Evolutionary conservation across 257 asterid species (phyloP).

Genomic region (Solanum sitiens): DNA sequence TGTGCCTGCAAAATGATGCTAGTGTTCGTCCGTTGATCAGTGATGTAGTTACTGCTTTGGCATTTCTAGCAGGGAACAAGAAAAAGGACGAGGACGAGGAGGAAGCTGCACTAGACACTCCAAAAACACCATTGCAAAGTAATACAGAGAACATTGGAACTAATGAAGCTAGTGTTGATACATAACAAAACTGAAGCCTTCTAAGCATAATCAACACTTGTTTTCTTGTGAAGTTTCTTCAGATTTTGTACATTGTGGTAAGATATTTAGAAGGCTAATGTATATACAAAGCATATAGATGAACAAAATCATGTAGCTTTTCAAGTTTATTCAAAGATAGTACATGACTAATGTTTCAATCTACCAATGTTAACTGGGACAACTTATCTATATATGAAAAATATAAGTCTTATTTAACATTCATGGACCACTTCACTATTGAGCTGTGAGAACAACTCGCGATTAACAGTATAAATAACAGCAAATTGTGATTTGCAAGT

Average conservation of each 20-base stretch:
- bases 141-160: neutral
- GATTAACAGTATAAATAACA: neutral
- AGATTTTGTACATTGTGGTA: neutral
- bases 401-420: neutral
- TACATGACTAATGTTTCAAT: neutral
- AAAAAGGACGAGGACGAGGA: conserved; percentile 2
- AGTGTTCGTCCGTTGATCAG: conserved; percentile 39
- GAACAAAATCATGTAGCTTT: neutral
- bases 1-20: conserved; percentile 61
- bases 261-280: neutral
- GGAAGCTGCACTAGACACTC: neutral
- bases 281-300: neutral
- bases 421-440: neutral
- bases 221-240: neutral
- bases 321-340: neutral
- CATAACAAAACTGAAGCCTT: neutral
- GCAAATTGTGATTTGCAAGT: neutral
- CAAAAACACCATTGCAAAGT: neutral
- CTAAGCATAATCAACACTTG: neutral
- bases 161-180: neutral
- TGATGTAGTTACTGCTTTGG: conserved; percentile 43
- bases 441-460: neutral
- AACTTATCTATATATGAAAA: neutral
- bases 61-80: conserved; percentile 6
- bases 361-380: neutral